These are phyloP conservation scores for Proliferodiscus dingleyae DNA, from an alignment of 2,329 filamentous ascomycete genomes.

Conservation along the genomic window DNA sequence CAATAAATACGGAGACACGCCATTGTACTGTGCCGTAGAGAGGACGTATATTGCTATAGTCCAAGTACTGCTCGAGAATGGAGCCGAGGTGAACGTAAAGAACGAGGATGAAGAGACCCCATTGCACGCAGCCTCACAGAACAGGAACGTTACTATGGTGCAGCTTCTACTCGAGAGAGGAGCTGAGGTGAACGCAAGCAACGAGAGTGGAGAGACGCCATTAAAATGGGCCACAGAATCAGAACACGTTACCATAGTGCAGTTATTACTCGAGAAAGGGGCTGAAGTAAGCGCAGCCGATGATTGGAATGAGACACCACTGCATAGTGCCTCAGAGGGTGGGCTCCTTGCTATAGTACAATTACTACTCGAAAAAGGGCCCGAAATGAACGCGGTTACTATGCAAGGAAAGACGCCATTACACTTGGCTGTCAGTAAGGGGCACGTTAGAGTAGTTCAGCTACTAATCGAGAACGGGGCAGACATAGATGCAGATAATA, in stretches of 20 bases:
- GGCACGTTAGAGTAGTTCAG: conserved; percentile 5
- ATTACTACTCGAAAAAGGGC: neutral
- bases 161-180: neutral
- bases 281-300: neutral
- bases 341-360: neutral
- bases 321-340: neutral
- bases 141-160: conserved; percentile 8
- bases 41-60: too few species aligned
- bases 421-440: neutral
- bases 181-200: neutral
- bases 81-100: neutral
- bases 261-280: neutral
- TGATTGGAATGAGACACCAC: neutral
- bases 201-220: neutral
- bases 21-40: too few species aligned
- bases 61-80: conserved; percentile 10
- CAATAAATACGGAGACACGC: too few species aligned
- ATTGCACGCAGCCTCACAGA: conserved; percentile 16
- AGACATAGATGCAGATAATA: neutral
- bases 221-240: neutral
- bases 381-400: conserved; percentile 12
- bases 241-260: neutral
- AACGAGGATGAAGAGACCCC: conserved; percentile 12
- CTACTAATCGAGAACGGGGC: conserved; percentile 5
- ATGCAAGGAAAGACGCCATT: conserved; percentile 14